Conservation (phyloP, 2,329 filamentous ascomycete species). For the Rhinocladiella similis region DNA sequence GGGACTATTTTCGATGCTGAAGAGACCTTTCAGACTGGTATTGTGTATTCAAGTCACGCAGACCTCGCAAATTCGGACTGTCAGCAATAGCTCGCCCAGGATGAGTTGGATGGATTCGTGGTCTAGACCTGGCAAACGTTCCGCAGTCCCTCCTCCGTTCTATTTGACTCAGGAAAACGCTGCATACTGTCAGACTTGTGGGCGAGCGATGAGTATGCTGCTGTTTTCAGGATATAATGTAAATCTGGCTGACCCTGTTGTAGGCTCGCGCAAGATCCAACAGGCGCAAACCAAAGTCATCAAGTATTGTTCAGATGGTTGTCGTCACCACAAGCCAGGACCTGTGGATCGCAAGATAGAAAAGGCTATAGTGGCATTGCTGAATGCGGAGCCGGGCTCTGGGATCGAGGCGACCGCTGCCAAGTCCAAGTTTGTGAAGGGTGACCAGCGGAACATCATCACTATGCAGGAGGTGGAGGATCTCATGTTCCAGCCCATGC, state of each 20-base stretch:
- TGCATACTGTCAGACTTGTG: conserved; percentile 47
- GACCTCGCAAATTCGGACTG: neutral
- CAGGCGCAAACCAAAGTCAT: conserved; percentile 34
- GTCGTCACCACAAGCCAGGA: conserved; percentile 53
- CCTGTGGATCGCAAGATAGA: conserved; percentile 56
- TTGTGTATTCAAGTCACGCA: neutral
- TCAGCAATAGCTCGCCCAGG: neutral
- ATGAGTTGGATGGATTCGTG: conserved; percentile 55
- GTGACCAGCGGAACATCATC: conserved; percentile 53
- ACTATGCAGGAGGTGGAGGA: conserved; percentile 53
- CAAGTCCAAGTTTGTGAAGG: conserved; percentile 39
- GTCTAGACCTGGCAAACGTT: conserved; percentile 44
- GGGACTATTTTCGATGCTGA: neutral
- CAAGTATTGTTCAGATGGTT: conserved; percentile 61
- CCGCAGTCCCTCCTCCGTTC: conserved; percentile 52
- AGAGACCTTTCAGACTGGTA: too few relatives aligned
- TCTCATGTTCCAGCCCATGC: conserved; percentile 52
- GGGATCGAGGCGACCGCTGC: conserved; percentile 34
- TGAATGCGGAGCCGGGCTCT: conserved; percentile 37
- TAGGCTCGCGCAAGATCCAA: conserved; percentile 35
- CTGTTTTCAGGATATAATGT: neutral
- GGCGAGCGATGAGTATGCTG: conserved; percentile 46
- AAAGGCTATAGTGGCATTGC: conserved; percentile 29
- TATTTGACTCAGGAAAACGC: conserved; percentile 53
- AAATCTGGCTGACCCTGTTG: too few relatives aligned